Conservation (phyloP, 345 rosid species). For the Kandelia obovata region DNA sequence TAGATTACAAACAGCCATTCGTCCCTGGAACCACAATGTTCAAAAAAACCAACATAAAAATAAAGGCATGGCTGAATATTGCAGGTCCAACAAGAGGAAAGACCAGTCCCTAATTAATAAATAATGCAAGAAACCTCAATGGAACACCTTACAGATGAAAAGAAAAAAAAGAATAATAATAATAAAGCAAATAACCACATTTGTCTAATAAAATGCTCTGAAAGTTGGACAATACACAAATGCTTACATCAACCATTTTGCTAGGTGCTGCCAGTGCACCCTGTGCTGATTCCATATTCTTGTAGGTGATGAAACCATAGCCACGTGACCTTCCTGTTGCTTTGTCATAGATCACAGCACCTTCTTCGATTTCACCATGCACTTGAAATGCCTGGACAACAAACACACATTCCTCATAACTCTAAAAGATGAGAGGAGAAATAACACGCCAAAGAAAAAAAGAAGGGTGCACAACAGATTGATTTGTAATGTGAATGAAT, state of each 20-base stretch:
- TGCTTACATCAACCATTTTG: conserved; percentile 61
- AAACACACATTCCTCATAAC: conserved; percentile 2
- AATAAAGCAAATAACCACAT: too few relatives aligned
- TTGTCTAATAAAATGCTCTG: too few relatives aligned
- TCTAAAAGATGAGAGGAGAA: not conserved
- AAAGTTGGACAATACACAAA: not conserved
- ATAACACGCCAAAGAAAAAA: not conserved
- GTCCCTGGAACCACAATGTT: conserved; percentile 38
- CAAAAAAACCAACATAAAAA: not conserved
- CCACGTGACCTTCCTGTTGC: conserved; percentile 70
- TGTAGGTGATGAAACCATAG: conserved; percentile 69
- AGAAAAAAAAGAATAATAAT: too few relatives aligned
- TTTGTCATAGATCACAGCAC: conserved; percentile 67
- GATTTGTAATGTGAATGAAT: not conserved
- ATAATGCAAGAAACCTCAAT: too few relatives aligned
- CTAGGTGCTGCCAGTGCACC: conserved; percentile 56
- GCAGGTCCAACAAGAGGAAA: not conserved
- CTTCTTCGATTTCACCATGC: conserved; percentile 77
- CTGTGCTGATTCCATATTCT: conserved; percentile 61
- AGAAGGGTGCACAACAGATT: not conserved
- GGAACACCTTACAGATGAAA: too few relatives aligned
- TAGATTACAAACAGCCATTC: conserved; percentile 61
- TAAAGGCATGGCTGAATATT: not conserved
- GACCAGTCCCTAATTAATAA: not conserved
- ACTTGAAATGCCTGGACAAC: conserved; percentile 48